phyloP scores from a whole-genome alignment of 148 eudicot genomes.

The Camellia japonica region DNA sequence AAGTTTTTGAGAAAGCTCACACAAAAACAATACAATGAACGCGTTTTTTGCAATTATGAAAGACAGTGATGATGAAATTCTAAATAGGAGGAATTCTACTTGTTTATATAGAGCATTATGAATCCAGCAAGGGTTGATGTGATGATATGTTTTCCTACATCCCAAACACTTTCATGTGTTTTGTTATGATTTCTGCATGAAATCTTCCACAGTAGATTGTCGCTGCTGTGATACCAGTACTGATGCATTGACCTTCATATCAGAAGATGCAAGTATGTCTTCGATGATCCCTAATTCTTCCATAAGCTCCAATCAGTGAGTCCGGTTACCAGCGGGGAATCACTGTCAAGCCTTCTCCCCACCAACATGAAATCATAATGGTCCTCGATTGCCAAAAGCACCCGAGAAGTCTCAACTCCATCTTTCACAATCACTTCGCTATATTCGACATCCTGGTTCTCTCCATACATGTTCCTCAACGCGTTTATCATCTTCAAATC shows the following conservation, averaged over 20 bases:
- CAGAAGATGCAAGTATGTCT: conserved; percentile 19
- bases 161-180: too few relatives aligned
- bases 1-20: neutral
- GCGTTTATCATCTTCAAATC: neutral
- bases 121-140: too few relatives aligned
- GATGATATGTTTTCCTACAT: too few relatives aligned
- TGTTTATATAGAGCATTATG: too few relatives aligned
- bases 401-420: conserved; percentile 5
- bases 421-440: conserved; percentile 12
- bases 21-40: too few relatives aligned
- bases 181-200: neutral
- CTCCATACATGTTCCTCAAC: neutral
- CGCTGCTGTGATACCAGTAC: conserved; percentile 22
- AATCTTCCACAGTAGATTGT: conserved; percentile 15
- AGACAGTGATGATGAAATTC: too few relatives aligned
- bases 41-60: too few relatives aligned
- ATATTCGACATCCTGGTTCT: neutral
- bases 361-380: too few relatives aligned
- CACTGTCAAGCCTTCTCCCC: conserved; percentile 3
- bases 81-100: too few relatives aligned
- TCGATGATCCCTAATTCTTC: conserved; percentile 20
- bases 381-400: conserved; percentile 9
- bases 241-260: conserved; percentile 18
- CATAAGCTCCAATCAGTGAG: conserved; percentile 15
- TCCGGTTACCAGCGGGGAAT: conserved; percentile 11